Evolutionary conservation across 2,329 filamentous ascomycete species (phyloP), one percentile per base, ranked within the genome.

Genomic region (Sordariomycetes sp.): DNA sequence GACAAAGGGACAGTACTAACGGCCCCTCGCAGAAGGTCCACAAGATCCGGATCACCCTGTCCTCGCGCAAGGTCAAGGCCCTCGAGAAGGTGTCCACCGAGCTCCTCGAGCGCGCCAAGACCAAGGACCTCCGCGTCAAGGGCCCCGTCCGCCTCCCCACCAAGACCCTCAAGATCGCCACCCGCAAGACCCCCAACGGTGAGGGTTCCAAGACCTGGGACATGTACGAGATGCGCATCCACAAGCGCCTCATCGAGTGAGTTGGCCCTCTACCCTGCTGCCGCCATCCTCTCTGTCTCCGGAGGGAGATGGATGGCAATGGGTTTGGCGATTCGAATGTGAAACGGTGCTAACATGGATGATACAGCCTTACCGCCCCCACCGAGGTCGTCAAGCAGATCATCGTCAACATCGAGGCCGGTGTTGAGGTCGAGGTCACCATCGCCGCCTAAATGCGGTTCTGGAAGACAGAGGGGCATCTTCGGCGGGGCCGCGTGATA

Each of bases 181-280:
- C 94, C 82, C 88, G 94, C 72, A 99, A 99, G 88, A 97, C 94
- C 65, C 94, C 94, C 75, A 94, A 89, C 79, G 94, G 94, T 88
- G 94, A 99, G 85, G 94, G 94, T 80, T 95, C 88, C 77, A 99
- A 99, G 90, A 99, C 94, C 72, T 99, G 94, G 94, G 94, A 97
- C 76, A 86, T 82, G 76, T 99, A 82, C 77, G 92, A 99, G 87
- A 95, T 99, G 90, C 87, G 92, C 80, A 95, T 96, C 75, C 90
- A 96, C 85, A 96, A 96, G 87, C 88, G 91, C 68, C 82, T 96
- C 72, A 96, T 96, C 72, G 91, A 96, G 84, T 89, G 73, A 69
- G 84, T 57, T 52, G 15, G 24, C 54, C 54, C 5, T 54, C 36
- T 36, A 13, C 42, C 36, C 20, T 22, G 42, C n/a, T 17, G 42